These are phyloP conservation scores for Excoecaria cochinchinensis DNA, from an alignment of 345 rosid species.

Conservation along the genomic window DNA sequence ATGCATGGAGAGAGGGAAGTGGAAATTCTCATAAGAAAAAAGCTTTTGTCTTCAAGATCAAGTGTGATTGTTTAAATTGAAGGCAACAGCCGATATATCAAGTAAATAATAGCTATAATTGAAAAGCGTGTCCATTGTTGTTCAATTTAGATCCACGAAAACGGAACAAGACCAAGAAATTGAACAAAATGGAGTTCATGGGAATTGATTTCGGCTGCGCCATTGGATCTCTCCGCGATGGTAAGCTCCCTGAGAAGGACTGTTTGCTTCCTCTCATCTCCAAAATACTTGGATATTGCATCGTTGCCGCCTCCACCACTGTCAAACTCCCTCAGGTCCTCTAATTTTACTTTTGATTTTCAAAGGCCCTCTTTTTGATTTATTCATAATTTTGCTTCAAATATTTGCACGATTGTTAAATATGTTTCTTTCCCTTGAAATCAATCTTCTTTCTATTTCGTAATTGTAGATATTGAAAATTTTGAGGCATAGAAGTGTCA, in stretches of 20 bases:
- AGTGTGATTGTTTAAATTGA: too few species aligned
- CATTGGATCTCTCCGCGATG: slow-evolving; percentile 55
- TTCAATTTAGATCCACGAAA: neutral
- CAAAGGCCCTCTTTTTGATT: neutral
- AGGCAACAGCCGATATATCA: too few species aligned
- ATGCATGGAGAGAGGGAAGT: too few species aligned
- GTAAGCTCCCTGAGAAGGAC: slow-evolving; percentile 65
- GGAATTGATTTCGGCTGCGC: slow-evolving; percentile 83
- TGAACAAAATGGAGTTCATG: slow-evolving; percentile 45
- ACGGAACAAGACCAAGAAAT: neutral
- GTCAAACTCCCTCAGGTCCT: slow-evolving; percentile 90
- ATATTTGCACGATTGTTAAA: neutral
- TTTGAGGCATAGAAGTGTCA: slow-evolving; percentile 68
- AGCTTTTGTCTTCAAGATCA: too few species aligned
- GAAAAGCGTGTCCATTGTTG: neutral
- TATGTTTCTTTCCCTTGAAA: neutral
- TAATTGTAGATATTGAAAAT: slow-evolving; percentile 70
- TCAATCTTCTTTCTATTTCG: neutral
- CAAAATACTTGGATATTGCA: slow-evolving; percentile 87
- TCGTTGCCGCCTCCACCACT: slow-evolving; percentile 92
- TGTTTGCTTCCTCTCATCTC: slow-evolving; percentile 89
- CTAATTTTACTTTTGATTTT: neutral
- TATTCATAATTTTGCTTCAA: neutral
- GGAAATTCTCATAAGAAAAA: too few species aligned
- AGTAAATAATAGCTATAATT: too few species aligned